phyloP scores from a whole-genome alignment of 2,329 filamentous ascomycete genomes.

The Trichoderma sp. region DNA sequence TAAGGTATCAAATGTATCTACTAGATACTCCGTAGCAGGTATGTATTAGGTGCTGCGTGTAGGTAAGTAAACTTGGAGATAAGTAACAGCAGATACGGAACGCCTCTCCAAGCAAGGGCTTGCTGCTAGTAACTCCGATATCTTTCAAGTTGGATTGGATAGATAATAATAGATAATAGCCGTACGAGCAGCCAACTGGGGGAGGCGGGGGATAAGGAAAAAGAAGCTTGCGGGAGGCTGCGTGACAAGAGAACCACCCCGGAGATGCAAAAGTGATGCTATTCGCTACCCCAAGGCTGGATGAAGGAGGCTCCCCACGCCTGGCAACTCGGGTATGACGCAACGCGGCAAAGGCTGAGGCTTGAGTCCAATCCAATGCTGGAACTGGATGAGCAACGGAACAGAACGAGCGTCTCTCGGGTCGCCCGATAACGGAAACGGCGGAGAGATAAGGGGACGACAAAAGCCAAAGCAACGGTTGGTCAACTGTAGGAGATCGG shows the following conservation, averaged over 20 bases:
- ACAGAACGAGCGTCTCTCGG: neutral
- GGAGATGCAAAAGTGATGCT: conserved; percentile 3
- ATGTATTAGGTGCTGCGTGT: neutral
- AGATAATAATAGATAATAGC: neutral
- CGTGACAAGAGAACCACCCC: neutral
- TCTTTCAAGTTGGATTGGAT: neutral
- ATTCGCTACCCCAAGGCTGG: conserved; percentile 12
- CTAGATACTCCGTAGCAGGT: neutral
- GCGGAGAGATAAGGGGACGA: conserved; percentile 21
- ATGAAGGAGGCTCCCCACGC: conserved; percentile 10
- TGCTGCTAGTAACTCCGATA: neutral
- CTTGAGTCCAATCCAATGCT: neutral
- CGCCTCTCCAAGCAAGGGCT: neutral
- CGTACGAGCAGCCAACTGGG: neutral
- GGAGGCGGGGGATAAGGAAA: conserved; percentile 1
- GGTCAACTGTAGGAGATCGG: conserved; percentile 20
- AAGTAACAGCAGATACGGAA: neutral
- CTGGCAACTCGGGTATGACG: conserved; percentile 12
- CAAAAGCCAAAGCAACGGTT: neutral
- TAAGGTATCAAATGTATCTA: neutral
- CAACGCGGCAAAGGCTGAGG: neutral
- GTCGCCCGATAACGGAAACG: conserved; percentile 21
- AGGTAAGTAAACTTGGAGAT: neutral
- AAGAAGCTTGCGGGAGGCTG: conserved; percentile 6
- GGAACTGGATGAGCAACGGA: neutral